phyloP scores from a whole-genome alignment of 805 yeast species.

The Lipomyces chichibuensis region DNA sequence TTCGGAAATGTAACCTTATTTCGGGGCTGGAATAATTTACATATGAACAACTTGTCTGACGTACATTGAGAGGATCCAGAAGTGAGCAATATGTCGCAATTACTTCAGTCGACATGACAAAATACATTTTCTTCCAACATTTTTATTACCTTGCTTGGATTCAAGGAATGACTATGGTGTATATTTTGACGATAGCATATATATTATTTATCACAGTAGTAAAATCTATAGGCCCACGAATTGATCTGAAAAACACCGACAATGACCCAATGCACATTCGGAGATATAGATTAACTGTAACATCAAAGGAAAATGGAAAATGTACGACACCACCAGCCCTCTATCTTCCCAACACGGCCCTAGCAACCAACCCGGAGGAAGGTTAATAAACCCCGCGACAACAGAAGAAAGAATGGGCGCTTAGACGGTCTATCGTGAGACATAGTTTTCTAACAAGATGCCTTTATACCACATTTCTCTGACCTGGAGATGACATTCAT shows the following conservation, averaged over 20 bases:
- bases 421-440: slow-evolving; percentile 31
- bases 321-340: slow-evolving; percentile 38
- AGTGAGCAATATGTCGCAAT: too few species aligned
- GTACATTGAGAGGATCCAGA: too few species aligned
- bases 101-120: too few species aligned
- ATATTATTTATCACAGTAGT: too few species aligned
- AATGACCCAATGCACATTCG: not conserved
- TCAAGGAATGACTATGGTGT: too few species aligned
- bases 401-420: slow-evolving; percentile 30
- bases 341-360: slow-evolving; percentile 25
- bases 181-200: too few species aligned
- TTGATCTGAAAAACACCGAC: not conserved
- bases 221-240: not conserved
- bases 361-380: not conserved
- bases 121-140: too few species aligned
- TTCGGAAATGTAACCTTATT: too few species aligned
- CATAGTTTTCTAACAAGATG: not conserved
- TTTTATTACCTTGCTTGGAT: too few species aligned
- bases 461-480: slow-evolving; percentile 17
- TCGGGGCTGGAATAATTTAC: too few species aligned
- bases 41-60: too few species aligned
- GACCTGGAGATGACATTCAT: slow-evolving; percentile 36
- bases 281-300: not conserved
- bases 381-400: not conserved
- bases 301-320: not conserved